A percentile compares a stretch with the other conserved stretches of the same genome.
These are phyloP conservation scores for Claviceps quebecensis DNA, from an alignment of 2,329 filamentous ascomycete species.

Conservation along the genomic window DNA sequence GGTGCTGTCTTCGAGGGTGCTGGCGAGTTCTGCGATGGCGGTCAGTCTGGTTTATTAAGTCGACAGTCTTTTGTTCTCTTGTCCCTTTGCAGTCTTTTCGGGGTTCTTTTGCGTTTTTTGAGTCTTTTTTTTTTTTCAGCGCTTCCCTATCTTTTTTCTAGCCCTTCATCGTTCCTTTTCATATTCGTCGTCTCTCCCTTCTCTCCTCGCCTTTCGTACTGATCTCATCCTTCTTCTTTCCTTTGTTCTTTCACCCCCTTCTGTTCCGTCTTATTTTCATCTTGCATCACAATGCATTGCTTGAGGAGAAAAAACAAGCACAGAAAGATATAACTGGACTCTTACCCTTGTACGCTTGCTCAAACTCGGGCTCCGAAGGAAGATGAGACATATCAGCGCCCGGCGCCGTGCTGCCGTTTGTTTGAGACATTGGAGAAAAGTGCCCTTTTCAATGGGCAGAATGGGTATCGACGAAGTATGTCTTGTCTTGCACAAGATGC, in stretches of 20 bases:
- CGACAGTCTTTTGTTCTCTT: no score
- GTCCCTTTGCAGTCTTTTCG: no score
- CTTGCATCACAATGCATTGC: no score
- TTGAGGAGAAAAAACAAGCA: neutral
- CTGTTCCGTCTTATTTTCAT: neutral
- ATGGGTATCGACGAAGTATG: neutral
- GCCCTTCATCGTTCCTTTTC: no score
- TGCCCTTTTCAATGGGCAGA: neutral
- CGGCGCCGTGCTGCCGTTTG: conserved; percentile 1
- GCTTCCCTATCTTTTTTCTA: no score
- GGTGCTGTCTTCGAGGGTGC: conserved; percentile 83
- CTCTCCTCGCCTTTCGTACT: neutral
- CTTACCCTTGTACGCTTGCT: conserved; percentile 90
- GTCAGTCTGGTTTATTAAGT: neutral
- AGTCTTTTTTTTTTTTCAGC: no score
- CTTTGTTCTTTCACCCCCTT: neutral
- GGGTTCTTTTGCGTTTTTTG: no score
- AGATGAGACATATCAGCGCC: conserved; percentile 60
- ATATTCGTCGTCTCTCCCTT: no score
- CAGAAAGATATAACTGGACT: neutral
- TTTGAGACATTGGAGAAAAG: conserved; percentile 1
- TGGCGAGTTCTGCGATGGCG: conserved; percentile 60
- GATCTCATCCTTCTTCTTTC: neutral
- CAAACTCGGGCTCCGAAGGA: conserved; percentile 84
- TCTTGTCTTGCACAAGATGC: no score